Percentiles rank a stretch among this genome's conserved stretches.
Evolutionary conservation across 345 rosid species (phyloP).

Genomic region (Dipteronia dyeriana): DNA sequence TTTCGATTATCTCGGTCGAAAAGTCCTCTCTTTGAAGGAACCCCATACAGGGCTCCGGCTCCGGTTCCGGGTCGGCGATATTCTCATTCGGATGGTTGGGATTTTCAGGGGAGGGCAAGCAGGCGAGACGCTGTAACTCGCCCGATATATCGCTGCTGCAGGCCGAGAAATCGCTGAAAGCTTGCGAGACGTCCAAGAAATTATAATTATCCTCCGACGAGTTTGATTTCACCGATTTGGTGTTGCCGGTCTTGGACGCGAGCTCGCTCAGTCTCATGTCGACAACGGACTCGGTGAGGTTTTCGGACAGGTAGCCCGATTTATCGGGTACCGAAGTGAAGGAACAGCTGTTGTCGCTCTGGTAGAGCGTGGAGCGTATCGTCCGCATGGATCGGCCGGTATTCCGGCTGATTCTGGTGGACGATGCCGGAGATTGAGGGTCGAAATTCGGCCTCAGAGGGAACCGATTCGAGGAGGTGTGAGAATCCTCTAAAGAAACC

Average conservation of each 20-base stretch:
- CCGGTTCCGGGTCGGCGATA: slow-evolving; percentile 39
- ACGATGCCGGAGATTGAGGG: slow-evolving; percentile 37
- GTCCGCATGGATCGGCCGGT: slow-evolving; percentile 93
- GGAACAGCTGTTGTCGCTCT: slow-evolving; percentile 44
- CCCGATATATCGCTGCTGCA: slow-evolving; percentile 96
- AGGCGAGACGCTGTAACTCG: slow-evolving; percentile 86
- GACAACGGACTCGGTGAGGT: slow-evolving; percentile 74
- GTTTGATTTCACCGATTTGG: slow-evolving; percentile 40
- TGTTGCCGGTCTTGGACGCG: slow-evolving; percentile 37
- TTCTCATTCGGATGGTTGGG: neutral
- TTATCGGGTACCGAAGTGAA: slow-evolving; percentile 43
- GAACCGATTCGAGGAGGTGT: slow-evolving; percentile 55
- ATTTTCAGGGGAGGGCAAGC: slow-evolving; percentile 53
- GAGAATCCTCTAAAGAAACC: slow-evolving; percentile 80
- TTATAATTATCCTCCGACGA: slow-evolving; percentile 37
- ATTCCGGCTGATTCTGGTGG: slow-evolving; percentile 53
- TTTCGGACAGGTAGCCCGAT: slow-evolving; percentile 64
- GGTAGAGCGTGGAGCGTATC: slow-evolving; percentile 66
- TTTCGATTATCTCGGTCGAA: slow-evolving; percentile 90
- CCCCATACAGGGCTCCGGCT: slow-evolving; percentile 76
- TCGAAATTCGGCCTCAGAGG: slow-evolving; percentile 50
- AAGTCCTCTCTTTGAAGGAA: slow-evolving; percentile 80
- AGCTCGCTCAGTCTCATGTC: slow-evolving; percentile 93
- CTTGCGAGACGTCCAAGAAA: slow-evolving; percentile 74
- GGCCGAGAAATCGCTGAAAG: slow-evolving; percentile 79